These are phyloP conservation scores for Rhizopogon vinicolor DNA, from an alignment of 768 basidiomycete species.

Conservation along the genomic window DNA sequence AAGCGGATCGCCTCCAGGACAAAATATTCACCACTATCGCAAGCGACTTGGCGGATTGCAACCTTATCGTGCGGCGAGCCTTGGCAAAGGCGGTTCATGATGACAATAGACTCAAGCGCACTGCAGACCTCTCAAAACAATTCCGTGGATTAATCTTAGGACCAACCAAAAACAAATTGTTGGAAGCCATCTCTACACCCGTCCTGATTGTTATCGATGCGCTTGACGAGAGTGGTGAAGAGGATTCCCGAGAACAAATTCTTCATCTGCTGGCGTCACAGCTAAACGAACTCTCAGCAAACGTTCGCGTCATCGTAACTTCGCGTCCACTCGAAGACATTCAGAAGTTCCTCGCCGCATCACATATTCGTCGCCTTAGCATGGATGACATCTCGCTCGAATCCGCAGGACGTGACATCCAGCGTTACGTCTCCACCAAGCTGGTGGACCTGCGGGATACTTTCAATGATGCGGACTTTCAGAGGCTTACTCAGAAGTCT, in stretches of 20 bases:
- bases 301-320: conserved; percentile 4
- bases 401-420: not conserved
- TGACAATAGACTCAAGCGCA: not conserved
- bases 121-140: conserved; percentile 1
- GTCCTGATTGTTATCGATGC: conserved; percentile 21
- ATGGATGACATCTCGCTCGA: not conserved
- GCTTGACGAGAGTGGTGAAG: conserved; percentile 7
- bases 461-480: conserved; percentile 16
- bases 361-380: not conserved
- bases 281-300: not conserved
- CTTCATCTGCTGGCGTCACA: conserved; percentile 5
- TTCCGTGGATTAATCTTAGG: conserved; percentile 11
- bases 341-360: not conserved
- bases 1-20: not conserved
- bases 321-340: not conserved
- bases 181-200: conserved; percentile 10
- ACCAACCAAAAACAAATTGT: conserved; percentile 3
- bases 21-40: conserved; percentile 14
- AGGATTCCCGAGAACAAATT: conserved; percentile 7
- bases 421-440: not conserved
- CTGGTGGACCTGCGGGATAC: not conserved
- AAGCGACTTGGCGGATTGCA: conserved; percentile 12
- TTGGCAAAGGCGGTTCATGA: not conserved
- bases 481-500: conserved; percentile 5
- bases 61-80: not conserved